Conservation (phyloP, 2,329 filamentous ascomycete genomes). For the Exophiala phaeomuriformis region DNA sequence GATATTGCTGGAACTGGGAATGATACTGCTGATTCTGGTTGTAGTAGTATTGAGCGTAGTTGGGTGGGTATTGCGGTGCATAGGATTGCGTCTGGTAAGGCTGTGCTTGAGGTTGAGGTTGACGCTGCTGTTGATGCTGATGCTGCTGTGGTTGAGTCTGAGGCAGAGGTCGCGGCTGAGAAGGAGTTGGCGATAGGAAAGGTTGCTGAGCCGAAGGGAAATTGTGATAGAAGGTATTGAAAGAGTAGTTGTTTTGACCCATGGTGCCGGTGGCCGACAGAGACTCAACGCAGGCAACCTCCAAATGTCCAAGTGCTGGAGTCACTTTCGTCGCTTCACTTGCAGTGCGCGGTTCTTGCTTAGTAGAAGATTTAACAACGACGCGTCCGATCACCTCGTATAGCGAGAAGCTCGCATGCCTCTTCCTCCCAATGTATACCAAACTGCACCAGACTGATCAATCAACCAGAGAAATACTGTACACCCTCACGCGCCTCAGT, state of each 20-base stretch:
- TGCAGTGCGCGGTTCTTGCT: no score
- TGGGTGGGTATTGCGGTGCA: constrained; percentile 7
- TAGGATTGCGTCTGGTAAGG: constrained; percentile 5
- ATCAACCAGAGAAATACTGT: no score
- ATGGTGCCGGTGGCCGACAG: constrained; percentile 7
- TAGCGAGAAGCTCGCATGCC: no score
- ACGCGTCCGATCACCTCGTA: no score
- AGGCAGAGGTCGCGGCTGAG: constrained; percentile 5
- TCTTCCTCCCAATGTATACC: no score
- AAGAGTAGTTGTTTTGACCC: constrained; percentile 15
- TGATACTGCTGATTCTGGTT: constrained; percentile 13
- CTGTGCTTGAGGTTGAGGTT: constrained; percentile 1
- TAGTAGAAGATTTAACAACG: no score
- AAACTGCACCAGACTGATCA: no score
- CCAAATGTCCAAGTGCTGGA: no score
- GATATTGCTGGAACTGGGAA: constrained; percentile 1
- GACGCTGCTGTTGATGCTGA: not conserved
- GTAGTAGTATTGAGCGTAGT: constrained; percentile 36
- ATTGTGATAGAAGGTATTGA: constrained; percentile 5
- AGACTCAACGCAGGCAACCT: not conserved
- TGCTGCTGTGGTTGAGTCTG: not conserved
- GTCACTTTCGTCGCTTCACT: no score
- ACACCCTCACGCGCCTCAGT: not conserved
- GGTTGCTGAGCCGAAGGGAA: constrained; percentile 1
- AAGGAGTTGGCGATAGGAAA: not conserved